Conservation (phyloP, 2,329 filamentous ascomycete genomes). For the Microdochium nivale region DNA sequence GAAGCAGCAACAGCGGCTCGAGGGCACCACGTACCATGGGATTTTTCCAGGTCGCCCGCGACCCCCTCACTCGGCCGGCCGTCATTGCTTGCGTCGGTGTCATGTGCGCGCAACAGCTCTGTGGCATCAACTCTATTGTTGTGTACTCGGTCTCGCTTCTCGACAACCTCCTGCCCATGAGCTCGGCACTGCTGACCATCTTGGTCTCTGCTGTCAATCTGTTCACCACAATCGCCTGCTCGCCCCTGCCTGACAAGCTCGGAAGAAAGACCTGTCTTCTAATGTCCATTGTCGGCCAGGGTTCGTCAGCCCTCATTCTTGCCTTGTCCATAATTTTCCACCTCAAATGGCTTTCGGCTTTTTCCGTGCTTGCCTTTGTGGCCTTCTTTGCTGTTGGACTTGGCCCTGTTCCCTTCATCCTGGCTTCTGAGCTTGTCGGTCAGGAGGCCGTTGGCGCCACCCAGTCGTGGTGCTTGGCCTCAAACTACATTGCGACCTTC, state of each 20-base stretch:
- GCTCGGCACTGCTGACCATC: constrained; percentile 77
- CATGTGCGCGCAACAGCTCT: constrained; percentile 89
- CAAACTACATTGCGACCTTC: constrained; percentile 88
- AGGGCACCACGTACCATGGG: constrained; percentile 33
- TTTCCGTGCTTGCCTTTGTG: constrained; percentile 79
- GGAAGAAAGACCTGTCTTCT: constrained; percentile 83
- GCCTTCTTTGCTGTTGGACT: constrained; percentile 84
- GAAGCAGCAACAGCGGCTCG: constrained; percentile 11
- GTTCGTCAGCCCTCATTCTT: constrained; percentile 64
- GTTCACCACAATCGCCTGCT: constrained; percentile 68
- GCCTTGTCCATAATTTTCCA: constrained; percentile 71
- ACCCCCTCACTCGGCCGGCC: constrained; percentile 61
- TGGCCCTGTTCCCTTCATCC: constrained; percentile 89
- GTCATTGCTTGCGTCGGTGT: constrained; percentile 80
- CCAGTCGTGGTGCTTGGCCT: constrained; percentile 78
- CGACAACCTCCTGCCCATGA: constrained; percentile 69
- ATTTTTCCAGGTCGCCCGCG: constrained; percentile 56
- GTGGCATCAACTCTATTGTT: constrained; percentile 92
- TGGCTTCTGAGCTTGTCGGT: constrained; percentile 83
- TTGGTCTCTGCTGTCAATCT: constrained; percentile 83
- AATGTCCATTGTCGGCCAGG: constrained; percentile 77
- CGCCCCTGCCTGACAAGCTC: constrained; percentile 77
- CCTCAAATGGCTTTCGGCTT: constrained; percentile 66
- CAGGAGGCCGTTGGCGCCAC: constrained; percentile 86
- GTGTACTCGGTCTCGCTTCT: constrained; percentile 97